Percentiles rank a stretch among this genome's conserved stretches.
phyloP scores from a whole-genome alignment of 2,329 filamentous ascomycete species.

The Cryphonectria carpinicola region DNA sequence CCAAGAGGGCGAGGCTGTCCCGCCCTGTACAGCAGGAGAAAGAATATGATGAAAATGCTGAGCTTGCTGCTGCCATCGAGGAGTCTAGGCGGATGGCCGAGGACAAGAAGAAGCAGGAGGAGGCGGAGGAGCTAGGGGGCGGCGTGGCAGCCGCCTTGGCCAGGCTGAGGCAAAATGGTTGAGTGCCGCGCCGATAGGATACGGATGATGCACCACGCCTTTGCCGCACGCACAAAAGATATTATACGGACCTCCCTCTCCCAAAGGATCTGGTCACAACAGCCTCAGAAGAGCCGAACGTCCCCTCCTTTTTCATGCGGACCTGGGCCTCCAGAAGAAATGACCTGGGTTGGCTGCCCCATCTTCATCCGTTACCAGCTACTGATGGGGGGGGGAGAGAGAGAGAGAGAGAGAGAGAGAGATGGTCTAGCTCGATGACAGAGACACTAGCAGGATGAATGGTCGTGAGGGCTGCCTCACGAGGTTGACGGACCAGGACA shows the following conservation, averaged over 20 bases:
- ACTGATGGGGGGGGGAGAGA: too few species aligned
- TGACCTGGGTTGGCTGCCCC: not conserved
- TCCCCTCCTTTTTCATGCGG: not conserved
- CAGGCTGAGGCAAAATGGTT: conserved; percentile 54
- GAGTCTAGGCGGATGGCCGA: conserved; percentile 48
- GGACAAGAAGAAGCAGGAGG: conserved; percentile 39
- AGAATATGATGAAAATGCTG: conserved; percentile 54
- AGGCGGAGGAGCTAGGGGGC: conserved; percentile 53
- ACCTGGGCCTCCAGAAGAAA: not conserved
- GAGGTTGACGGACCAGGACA: not conserved
- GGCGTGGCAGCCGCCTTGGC: conserved; percentile 66
- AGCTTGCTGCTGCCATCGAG: conserved; percentile 52
- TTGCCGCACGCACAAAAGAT: not conserved
- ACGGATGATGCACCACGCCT: not conserved
- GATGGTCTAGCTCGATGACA: not conserved
- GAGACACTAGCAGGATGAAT: not conserved
- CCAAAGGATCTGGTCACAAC: not conserved
- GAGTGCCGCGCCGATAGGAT: not conserved
- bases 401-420: too few species aligned
- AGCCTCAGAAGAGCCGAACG: not conserved
- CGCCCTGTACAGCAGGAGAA: conserved; percentile 43
- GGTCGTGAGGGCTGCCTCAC: not conserved
- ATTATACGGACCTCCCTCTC: not conserved
- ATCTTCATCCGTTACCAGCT: not conserved
- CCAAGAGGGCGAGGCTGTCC: conserved; percentile 39